Conservation (phyloP, 495 filamentous ascomycete species). For the Neurospora terricola region DNA sequence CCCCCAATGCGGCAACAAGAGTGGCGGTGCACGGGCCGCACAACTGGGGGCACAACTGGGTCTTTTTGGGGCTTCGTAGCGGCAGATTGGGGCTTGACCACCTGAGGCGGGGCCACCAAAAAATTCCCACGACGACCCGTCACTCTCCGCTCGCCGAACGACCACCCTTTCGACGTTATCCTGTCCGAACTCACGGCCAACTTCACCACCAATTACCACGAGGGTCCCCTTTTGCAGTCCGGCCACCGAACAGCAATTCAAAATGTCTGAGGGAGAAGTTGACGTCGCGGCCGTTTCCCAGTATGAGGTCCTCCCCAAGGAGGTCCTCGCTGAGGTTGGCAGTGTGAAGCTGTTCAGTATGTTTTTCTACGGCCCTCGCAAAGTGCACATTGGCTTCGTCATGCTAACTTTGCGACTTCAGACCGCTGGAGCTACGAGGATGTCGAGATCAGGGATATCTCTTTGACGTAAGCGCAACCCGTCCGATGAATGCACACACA, state of each 20-base stretch:
- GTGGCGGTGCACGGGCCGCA: neutral
- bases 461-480: constrained; percentile 76
- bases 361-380: constrained; percentile 25
- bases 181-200: neutral
- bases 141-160: neutral
- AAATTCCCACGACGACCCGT: constrained; percentile 14
- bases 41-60: neutral
- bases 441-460: constrained; percentile 99
- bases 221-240: neutral
- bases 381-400: constrained; percentile 1
- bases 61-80: constrained; percentile 21
- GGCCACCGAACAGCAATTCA: constrained; percentile 31
- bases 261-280: constrained; percentile 96
- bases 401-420: constrained; percentile 23
- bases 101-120: constrained; percentile 29
- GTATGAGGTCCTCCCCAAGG: constrained; percentile 87
- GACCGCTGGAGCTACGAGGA: constrained; percentile 78
- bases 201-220: constrained; percentile 1
- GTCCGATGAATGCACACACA: neutral
- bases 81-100: constrained; percentile 10
- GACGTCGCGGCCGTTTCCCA: constrained; percentile 69
- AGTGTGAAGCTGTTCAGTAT: constrained; percentile 90
- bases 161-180: neutral
- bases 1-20: constrained; percentile 1
- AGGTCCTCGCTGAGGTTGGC: constrained; percentile 81